Percentiles rank a stretch among this genome's conserved stretches.
Evolutionary conservation across 2,329 filamentous ascomycete genomes (phyloP).

Genomic region (Emmonsia crescens): DNA sequence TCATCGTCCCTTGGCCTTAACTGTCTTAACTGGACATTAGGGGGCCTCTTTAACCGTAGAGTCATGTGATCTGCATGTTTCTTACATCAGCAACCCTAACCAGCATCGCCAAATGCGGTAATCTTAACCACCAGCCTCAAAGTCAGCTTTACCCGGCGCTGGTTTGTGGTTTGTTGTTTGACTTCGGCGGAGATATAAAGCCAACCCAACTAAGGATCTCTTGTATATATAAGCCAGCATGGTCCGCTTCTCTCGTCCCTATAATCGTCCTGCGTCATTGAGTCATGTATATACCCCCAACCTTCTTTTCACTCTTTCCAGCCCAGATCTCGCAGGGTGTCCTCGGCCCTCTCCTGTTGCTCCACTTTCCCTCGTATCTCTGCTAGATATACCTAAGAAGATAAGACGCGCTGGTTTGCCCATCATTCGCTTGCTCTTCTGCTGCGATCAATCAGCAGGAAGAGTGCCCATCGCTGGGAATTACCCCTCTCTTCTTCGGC

Average conservation of each 20-base stretch:
- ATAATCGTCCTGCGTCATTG: background rate
- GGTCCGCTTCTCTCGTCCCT: background rate
- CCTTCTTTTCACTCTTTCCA: slow-evolving; percentile 2
- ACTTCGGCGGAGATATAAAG: background rate
- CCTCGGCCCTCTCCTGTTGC: background rate
- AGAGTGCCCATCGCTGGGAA: background rate
- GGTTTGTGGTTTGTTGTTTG: background rate
- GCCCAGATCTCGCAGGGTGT: background rate
- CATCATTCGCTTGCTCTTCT: background rate
- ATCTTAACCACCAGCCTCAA: background rate
- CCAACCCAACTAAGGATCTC: background rate
- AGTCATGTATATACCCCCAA: slow-evolving; percentile 3
- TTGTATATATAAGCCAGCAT: slow-evolving; percentile 1
- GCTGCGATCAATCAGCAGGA: background rate
- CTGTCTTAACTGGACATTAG: background rate
- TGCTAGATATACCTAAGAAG: background rate
- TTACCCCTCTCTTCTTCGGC: background rate
- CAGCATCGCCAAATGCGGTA: background rate
- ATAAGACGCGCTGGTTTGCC: background rate
- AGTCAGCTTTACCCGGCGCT: background rate
- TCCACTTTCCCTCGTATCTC: slow-evolving; percentile 1
- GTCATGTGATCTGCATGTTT: background rate
- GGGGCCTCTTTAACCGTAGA: background rate
- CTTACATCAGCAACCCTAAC: slow-evolving; percentile 1
- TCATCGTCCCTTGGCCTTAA: too few species aligned